phyloP scores from a whole-genome alignment of 2,329 filamentous ascomycete genomes.

The Epicoccum nigrum region DNA sequence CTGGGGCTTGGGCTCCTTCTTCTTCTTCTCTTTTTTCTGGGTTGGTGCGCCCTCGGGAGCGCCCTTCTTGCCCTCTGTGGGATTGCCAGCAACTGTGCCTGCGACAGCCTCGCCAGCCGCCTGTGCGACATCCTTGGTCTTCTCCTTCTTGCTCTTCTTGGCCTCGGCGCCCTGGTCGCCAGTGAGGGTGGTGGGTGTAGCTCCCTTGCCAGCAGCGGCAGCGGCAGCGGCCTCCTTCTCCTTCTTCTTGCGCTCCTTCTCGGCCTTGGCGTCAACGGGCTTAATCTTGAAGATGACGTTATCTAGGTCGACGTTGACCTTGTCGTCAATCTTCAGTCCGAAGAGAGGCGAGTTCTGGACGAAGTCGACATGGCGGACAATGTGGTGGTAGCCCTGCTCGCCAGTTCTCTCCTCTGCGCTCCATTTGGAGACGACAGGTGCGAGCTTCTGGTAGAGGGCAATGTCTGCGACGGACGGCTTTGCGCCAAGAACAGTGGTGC shows the following conservation, averaged over 20 bases:
- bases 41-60: slow-evolving; percentile 51
- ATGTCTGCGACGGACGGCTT: slow-evolving; percentile 91
- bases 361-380: slow-evolving; percentile 91
- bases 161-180: slow-evolving; percentile 43
- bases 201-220: slow-evolving; percentile 59
- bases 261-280: slow-evolving; percentile 86
- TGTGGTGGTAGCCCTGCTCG: slow-evolving; percentile 85
- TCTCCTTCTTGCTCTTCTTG: slow-evolving; percentile 54
- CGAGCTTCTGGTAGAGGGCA: slow-evolving; percentile 79
- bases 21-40: slow-evolving; percentile 84
- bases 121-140: slow-evolving; percentile 60
- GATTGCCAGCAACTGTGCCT: slow-evolving; percentile 53
- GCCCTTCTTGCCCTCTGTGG: slow-evolving; percentile 19
- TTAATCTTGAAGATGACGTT: slow-evolving; percentile 88
- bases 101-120: slow-evolving; percentile 59
- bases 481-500: slow-evolving; percentile 84
- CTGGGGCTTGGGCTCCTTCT: slow-evolving; percentile 78
- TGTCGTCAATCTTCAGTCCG: slow-evolving; percentile 74
- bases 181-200: slow-evolving; percentile 48
- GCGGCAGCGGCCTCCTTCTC: slow-evolving; percentile 73
- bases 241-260: slow-evolving; percentile 97
- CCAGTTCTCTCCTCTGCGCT: slow-evolving; percentile 85
- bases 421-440: slow-evolving; percentile 79
- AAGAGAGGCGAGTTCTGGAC: slow-evolving; percentile 84
- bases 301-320: slow-evolving; percentile 77